Percentiles rank a stretch among this genome's conserved stretches.
Evolutionary conservation across 2,329 filamentous ascomycete species (phyloP).

Genomic region (Exophiala mesophila): DNA sequence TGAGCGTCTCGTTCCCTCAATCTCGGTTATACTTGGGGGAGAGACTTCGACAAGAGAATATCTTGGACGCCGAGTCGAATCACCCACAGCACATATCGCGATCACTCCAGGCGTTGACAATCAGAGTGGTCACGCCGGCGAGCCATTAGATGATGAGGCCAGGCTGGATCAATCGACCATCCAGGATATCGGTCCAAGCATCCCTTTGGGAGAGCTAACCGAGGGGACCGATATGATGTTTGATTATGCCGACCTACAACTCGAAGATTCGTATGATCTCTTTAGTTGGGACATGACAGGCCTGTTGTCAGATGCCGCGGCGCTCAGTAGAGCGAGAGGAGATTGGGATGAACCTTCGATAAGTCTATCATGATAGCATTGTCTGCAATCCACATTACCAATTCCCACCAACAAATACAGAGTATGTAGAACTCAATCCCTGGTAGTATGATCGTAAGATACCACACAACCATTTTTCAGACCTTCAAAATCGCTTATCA

Average conservation of each 20-base stretch:
- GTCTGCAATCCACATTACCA: too few species aligned
- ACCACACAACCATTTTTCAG: too few species aligned
- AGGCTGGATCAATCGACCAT: neutral
- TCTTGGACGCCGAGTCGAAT: conserved; percentile 11
- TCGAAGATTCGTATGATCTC: conserved; percentile 3
- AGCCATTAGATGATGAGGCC: neutral
- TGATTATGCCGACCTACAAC: conserved; percentile 4
- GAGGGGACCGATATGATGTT: conserved; percentile 1
- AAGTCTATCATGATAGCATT: too few species aligned
- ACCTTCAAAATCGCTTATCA: too few species aligned
- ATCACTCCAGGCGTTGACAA: too few species aligned
- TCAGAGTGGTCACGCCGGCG: too few species aligned
- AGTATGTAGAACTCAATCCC: too few species aligned
- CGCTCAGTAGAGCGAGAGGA: too few species aligned
- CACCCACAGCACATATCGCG: too few species aligned
- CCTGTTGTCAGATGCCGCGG: conserved; percentile 1
- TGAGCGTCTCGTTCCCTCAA: conserved; percentile 25
- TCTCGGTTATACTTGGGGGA: conserved; percentile 28
- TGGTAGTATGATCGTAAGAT: too few species aligned
- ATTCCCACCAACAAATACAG: too few species aligned
- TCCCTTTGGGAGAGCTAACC: neutral
- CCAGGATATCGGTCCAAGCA: neutral
- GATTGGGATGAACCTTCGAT: too few species aligned
- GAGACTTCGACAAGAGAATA: conserved; percentile 28
- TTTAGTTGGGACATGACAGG: conserved; percentile 12